phyloP scores from a whole-genome alignment of 2,329 filamentous ascomycete species.

The Sporothrix globosa region DNA sequence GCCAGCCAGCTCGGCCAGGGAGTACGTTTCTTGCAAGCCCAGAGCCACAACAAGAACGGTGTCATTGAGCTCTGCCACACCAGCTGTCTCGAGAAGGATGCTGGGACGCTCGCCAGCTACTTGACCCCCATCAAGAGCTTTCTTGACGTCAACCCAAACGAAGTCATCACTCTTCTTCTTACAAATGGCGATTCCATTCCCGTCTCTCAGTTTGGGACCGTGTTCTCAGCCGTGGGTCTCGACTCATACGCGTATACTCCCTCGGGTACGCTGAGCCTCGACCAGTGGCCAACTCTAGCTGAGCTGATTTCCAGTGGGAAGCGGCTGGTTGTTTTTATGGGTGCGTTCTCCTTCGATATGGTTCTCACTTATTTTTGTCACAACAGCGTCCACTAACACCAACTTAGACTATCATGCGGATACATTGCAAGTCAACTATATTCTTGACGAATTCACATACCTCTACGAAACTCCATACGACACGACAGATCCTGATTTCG shows the following conservation, averaged over 20 bases:
- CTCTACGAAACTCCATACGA: conserved; percentile 76
- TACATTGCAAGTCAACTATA: conserved; percentile 58
- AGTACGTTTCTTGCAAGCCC: conserved; percentile 66
- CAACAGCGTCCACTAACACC: neutral
- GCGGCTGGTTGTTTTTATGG: conserved; percentile 72
- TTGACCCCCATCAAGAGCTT: conserved; percentile 62
- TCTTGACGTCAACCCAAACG: conserved; percentile 61
- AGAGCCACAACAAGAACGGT: conserved; percentile 60
- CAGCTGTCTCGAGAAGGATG: conserved; percentile 61
- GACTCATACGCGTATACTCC: conserved; percentile 61
- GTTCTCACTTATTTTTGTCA: neutral
- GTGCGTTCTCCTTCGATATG: conserved; percentile 44
- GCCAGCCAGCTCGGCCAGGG: conserved; percentile 63
- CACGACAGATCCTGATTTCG: conserved; percentile 61
- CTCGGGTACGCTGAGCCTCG: conserved; percentile 45
- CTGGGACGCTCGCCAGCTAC: conserved; percentile 59
- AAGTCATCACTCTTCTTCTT: conserved; percentile 65
- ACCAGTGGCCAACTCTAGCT: conserved; percentile 71
- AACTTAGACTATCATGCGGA: conserved; percentile 62
- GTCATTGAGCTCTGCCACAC: conserved; percentile 67
- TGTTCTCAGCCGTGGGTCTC: conserved; percentile 60
- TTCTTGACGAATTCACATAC: conserved; percentile 62
- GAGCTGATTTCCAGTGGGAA: conserved; percentile 64
- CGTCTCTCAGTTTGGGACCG: conserved; percentile 57
- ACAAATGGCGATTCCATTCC: conserved; percentile 64